These are phyloP conservation scores for Nicotiana tabacum DNA, from an alignment of 257 asterid genomes.

Conservation along the genomic window DNA sequence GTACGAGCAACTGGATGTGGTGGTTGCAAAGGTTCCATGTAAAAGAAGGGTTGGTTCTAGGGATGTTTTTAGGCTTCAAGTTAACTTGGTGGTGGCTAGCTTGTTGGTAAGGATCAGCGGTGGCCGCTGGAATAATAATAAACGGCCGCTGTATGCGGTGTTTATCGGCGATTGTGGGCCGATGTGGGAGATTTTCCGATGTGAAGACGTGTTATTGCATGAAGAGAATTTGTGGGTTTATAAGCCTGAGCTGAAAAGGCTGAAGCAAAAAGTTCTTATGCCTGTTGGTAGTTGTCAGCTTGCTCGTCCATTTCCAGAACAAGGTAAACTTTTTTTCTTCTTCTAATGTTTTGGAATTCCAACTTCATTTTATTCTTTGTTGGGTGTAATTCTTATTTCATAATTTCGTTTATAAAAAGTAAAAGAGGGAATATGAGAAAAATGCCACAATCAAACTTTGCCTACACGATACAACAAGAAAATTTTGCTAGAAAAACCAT, in stretches of 20 bases:
- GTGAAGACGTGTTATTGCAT: slow-evolving; percentile 64
- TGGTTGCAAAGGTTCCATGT: slow-evolving; percentile 53
- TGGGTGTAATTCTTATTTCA: neutral
- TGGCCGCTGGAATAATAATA: slow-evolving; percentile 28
- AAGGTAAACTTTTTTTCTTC: slow-evolving; percentile 26
- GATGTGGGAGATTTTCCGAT: slow-evolving; percentile 71
- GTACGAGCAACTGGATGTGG: slow-evolving; percentile 42
- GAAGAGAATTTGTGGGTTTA: slow-evolving; percentile 42
- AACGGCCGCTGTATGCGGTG: slow-evolving; percentile 33
- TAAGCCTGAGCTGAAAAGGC: slow-evolving; percentile 37
- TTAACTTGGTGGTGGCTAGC: slow-evolving; percentile 66
- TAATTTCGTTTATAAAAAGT: too few species aligned
- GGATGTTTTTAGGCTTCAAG: slow-evolving; percentile 69
- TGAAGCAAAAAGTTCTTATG: slow-evolving; percentile 51
- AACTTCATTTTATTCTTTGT: too few species aligned
- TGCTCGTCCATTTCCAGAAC: slow-evolving; percentile 36
- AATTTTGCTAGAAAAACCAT: too few species aligned
- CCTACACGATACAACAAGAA: too few species aligned
- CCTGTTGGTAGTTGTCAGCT: slow-evolving; percentile 74
- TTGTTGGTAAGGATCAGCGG: slow-evolving; percentile 37
- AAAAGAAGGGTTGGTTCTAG: slow-evolving; percentile 28
- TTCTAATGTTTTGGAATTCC: neutral
- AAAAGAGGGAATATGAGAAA: too few species aligned
- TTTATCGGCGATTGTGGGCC: slow-evolving; percentile 61
- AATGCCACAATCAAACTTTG: too few species aligned